Percentiles rank a stretch among this genome's conserved stretches.
Evolutionary conservation across 2,329 filamentous ascomycete species (phyloP).

Genomic region (Cordyceps pruinosa): DNA sequence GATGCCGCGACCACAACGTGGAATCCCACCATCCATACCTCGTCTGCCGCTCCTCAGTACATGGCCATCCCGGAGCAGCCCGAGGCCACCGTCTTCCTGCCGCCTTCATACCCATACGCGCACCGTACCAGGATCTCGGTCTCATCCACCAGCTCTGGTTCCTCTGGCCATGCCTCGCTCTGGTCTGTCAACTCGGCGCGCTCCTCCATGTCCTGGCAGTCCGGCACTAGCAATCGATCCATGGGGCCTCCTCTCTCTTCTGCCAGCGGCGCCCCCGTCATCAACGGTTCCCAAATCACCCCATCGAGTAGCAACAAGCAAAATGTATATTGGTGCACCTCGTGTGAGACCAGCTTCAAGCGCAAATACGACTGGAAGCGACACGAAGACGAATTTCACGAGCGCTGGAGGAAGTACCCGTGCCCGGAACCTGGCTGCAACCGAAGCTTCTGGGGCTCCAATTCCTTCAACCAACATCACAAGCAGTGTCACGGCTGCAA

Average conservation of each 20-base stretch:
- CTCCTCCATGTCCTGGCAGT: constrained; percentile 35
- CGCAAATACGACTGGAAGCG: constrained; percentile 64
- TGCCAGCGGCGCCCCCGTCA: constrained; percentile 22
- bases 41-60: constrained; percentile 1
- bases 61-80: constrained; percentile 12
- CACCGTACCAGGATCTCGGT: constrained; percentile 40
- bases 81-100: constrained; percentile 26
- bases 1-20: constrained; percentile 24
- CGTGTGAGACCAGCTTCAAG: constrained; percentile 58
- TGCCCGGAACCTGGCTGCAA: constrained; percentile 58
- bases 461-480: constrained; percentile 62
- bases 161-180: constrained; percentile 41
- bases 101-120: constrained; percentile 30
- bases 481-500: constrained; percentile 59
- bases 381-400: constrained; percentile 63
- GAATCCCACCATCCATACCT: constrained; percentile 10
- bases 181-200: constrained; percentile 36
- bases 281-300: constrained; percentile 25
- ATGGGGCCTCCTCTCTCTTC: constrained; percentile 26
- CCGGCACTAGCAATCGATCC: constrained; percentile 27
- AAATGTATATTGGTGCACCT: constrained; percentile 51
- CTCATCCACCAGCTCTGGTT: constrained; percentile 44
- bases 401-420: constrained; percentile 60
- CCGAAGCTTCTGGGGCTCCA: constrained; percentile 60
- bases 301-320: constrained; percentile 27